A percentile compares a stretch with the other conserved stretches of the same genome.
These are phyloP conservation scores for Fomitiporia mediterranea DNA, from an alignment of 1,284 basidiomycete species.

Conservation along the genomic window DNA sequence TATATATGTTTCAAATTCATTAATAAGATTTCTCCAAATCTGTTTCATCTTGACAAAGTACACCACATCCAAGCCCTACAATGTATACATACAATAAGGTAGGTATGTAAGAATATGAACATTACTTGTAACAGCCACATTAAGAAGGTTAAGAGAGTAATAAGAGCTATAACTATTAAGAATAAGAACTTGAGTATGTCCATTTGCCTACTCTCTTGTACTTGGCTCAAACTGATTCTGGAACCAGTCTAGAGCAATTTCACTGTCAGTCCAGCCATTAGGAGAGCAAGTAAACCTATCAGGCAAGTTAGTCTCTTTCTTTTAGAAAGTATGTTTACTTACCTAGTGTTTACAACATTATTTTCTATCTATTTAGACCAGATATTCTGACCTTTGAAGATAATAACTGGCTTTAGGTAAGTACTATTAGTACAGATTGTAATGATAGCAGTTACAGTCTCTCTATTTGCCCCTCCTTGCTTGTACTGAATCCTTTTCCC, in stretches of 20 bases:
- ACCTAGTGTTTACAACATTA: constrained; percentile 28
- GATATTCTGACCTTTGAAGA: constrained; percentile 25
- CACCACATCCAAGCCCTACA: constrained; percentile 38
- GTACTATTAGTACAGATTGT: not conserved
- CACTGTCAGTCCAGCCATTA: constrained; percentile 26
- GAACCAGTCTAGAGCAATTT: constrained; percentile 31
- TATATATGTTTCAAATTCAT: constrained; percentile 22
- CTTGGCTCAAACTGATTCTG: constrained; percentile 32
- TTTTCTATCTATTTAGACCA: constrained; percentile 27
- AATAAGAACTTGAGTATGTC: constrained; percentile 28
- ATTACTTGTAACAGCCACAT: constrained; percentile 29
- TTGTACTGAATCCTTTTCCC: constrained; percentile 28
- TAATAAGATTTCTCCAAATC: constrained; percentile 20
- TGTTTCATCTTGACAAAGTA: constrained; percentile 32
- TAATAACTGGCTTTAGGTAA: not conserved
- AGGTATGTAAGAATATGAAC: constrained; percentile 37
- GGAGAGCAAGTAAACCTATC: not conserved
- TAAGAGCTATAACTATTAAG: constrained; percentile 40
- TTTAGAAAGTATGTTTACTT: constrained; percentile 17
- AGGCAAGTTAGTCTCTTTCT: not conserved
- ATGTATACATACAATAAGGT: constrained; percentile 16
- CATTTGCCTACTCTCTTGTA: constrained; percentile 32
- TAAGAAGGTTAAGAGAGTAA: constrained; percentile 31
- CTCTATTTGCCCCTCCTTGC: constrained; percentile 28
- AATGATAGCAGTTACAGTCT: constrained; percentile 30